These are phyloP conservation scores for Debaryomyces castellii DNA, from an alignment of 805 yeast genomes.

Conservation along the genomic window DNA sequence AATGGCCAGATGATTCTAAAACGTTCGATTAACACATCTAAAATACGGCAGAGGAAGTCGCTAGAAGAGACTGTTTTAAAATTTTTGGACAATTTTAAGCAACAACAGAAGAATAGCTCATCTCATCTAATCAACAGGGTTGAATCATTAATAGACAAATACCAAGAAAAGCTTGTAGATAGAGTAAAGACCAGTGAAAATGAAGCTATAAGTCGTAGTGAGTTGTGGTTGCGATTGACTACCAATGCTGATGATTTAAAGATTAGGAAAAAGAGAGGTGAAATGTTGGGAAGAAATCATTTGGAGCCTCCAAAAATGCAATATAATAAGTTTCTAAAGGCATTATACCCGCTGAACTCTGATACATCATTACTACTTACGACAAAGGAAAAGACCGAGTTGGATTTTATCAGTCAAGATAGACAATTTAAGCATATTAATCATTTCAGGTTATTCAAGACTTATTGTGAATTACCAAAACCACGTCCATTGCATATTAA, in stretches of 20 bases:
- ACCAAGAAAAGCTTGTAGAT: slow-evolving; percentile 5
- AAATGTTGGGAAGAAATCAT: background rate
- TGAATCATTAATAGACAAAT: slow-evolving; percentile 11
- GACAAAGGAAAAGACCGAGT: background rate
- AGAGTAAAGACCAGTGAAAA: background rate
- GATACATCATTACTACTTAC: slow-evolving; percentile 1
- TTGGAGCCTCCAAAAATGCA: slow-evolving; percentile 3
- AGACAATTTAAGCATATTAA: slow-evolving; percentile 19
- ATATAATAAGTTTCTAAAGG: slow-evolving; percentile 13
- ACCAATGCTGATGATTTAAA: background rate
- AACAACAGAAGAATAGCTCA: slow-evolving; percentile 5
- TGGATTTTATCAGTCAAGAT: slow-evolving; percentile 6
- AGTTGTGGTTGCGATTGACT: slow-evolving; percentile 3
- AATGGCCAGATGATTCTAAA: slow-evolving; percentile 3
- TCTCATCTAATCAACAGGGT: slow-evolving; percentile 9
- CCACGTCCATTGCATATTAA: slow-evolving; percentile 25
- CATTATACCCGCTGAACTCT: slow-evolving; percentile 17
- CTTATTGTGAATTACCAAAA: slow-evolving; percentile 24
- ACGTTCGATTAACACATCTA: slow-evolving; percentile 5
- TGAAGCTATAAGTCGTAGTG: background rate
- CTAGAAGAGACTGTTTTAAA: background rate
- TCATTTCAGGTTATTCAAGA: slow-evolving; percentile 22
- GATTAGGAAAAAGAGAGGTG: background rate
- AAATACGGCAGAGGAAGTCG: background rate
- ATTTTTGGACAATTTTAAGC: slow-evolving; percentile 3